These are phyloP conservation scores for Penicillium sp. DNA, from an alignment of 2,329 filamentous ascomycete species.

Conservation along the genomic window DNA sequence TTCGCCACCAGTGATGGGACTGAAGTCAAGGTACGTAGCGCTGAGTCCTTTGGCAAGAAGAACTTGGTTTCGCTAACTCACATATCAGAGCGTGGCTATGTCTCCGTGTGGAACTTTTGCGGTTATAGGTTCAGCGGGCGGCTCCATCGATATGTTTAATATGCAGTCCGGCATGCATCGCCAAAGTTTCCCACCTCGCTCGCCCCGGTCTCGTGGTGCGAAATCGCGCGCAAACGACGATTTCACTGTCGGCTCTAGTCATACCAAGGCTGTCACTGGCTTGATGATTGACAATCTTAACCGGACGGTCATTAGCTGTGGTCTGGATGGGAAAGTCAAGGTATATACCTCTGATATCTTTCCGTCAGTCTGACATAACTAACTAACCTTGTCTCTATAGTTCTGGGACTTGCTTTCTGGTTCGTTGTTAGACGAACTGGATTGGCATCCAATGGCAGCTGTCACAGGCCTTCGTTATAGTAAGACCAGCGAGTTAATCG, in stretches of 20 bases:
- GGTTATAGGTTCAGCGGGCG: constrained; percentile 77
- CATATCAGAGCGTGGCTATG: constrained; percentile 70
- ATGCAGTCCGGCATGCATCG: constrained; percentile 88
- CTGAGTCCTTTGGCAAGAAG: background rate
- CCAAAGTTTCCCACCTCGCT: constrained; percentile 76
- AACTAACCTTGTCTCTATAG: constrained; percentile 26
- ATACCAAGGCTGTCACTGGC: constrained; percentile 79
- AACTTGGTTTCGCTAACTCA: constrained; percentile 1
- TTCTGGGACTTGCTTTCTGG: constrained; percentile 97
- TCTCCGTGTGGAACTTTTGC: constrained; percentile 94
- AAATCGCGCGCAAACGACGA: constrained; percentile 30
- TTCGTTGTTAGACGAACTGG: constrained; percentile 72
- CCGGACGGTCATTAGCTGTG: constrained; percentile 78
- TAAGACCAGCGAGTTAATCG: constrained; percentile 76
- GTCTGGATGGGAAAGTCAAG: constrained; percentile 87
- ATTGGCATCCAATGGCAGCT: constrained; percentile 75
- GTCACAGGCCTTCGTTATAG: constrained; percentile 80
- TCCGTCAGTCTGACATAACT: background rate
- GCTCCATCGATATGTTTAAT: constrained; percentile 92
- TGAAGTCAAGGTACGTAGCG: constrained; percentile 59
- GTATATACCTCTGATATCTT: constrained; percentile 26
- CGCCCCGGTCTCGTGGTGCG: constrained; percentile 62
- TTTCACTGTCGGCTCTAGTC: constrained; percentile 60
- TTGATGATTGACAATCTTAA: constrained; percentile 88
- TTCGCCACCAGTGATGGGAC: constrained; percentile 80